phyloP scores from a whole-genome alignment of 2,329 filamentous ascomycete species.

The Aspergillus candidus region DNA sequence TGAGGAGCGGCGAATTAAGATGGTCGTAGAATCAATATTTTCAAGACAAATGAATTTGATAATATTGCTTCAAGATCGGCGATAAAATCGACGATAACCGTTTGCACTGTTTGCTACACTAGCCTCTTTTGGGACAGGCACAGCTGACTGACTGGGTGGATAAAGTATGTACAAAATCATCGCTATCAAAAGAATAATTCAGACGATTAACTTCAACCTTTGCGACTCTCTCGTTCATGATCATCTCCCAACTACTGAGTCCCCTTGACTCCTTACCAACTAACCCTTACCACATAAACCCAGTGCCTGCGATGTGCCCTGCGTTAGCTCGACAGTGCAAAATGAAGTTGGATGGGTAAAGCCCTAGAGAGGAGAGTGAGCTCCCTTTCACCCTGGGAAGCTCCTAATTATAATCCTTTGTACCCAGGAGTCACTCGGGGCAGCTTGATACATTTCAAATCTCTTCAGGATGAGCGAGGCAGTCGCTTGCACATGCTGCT shows the following conservation, averaged over 20 bases:
- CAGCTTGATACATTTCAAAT: conserved; percentile 8
- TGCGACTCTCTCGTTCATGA: background rate
- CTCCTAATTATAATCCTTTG: conserved; percentile 1
- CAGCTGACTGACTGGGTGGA: no score
- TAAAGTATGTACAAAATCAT: no score
- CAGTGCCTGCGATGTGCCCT: background rate
- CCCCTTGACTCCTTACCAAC: conserved; percentile 11
- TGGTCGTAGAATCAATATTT: conserved; percentile 15
- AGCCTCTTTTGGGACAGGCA: no score
- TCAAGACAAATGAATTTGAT: background rate
- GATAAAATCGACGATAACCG: conserved; percentile 23
- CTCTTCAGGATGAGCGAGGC: conserved; percentile 7
- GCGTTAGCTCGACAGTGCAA: no score
- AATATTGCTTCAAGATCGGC: conserved; percentile 2
- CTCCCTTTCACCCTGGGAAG: background rate
- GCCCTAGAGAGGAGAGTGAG: background rate
- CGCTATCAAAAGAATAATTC: no score
- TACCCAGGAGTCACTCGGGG: conserved; percentile 10
- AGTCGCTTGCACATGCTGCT: conserved; percentile 14
- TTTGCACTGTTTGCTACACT: conserved; percentile 31
- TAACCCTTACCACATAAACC: background rate
- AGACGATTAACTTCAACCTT: no score
- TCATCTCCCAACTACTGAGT: background rate
- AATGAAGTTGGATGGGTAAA: no score
- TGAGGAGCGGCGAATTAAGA: conserved; percentile 22